Evolutionary conservation across 2,329 filamentous ascomycete species (phyloP), one percentile per base, ranked within the genome.

Genomic region (Fusarium multiceps): DNA sequence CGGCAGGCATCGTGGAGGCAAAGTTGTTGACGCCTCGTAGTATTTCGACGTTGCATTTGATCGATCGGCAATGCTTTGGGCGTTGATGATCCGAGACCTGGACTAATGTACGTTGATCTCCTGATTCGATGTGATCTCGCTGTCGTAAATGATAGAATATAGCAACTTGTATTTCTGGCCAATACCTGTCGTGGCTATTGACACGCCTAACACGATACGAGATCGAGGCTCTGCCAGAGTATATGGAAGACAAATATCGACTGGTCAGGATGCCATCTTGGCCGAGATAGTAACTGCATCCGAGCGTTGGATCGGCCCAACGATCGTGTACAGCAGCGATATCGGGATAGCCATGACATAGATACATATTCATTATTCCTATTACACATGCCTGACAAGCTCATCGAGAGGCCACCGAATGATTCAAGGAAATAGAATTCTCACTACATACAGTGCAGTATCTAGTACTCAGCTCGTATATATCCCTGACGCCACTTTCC

Each of bases 101-200:
- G 25, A 43, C 43, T 25, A 63, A 48, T 37, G 28, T 28, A 48
- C 34, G 34, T 28, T 46, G 20, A 25, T 41, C 13, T 18, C 32
- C 28, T 64, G 45, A 49, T 65, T 42, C 46, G 59, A 55, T 55
- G 55, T 55, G 37, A 61, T 66, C 48, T 49, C 13, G 9, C 30
- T 32, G 23, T 69, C 68, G 57, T 50, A 66, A 66, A 62, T 56
- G 62, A 66, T 45, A 66, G 46, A 27, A 34, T n/a, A 25, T 20
- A 53, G 43, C 40, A 55, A 12, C 25, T 18, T 28, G 18, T 8
- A 41, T 50, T n/a, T 40, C 16, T 28, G 37, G 9, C 45, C 60
- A 65, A 64, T 59, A 23, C 45, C 23, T 51, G 18, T n/a, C 40
- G 51, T 32, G 32, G 21, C 48, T n/a, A 64, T 59, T 27, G 16